Base-by-base conservation (phyloP, 2,329 filamentous ascomycete species). In the Talaromyces marneffei region DNA sequence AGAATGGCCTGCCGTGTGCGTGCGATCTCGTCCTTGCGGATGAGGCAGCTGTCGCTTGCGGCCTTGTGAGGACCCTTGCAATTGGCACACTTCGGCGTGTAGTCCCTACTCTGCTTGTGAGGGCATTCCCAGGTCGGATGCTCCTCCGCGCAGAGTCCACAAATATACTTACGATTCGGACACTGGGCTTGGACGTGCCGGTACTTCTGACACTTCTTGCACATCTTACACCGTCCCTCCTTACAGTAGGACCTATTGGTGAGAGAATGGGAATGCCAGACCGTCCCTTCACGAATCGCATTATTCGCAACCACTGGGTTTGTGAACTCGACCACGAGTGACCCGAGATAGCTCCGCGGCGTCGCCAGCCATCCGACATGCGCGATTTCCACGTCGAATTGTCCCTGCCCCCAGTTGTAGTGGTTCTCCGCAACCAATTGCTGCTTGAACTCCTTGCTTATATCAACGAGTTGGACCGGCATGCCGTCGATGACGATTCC, bases 121-220 rank as follows among this genome's bases (percentile, higher is more conserved):
- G 53, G 53, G 23, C 53, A 54, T 40, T 54, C 33, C 33, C 33
- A 54, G 52, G 52, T 54, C 33, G 10, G 52, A 40, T 54, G 33
- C 10, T 14, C 53, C 53, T 42, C 35, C n/a, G 53, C 53, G 35
- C 53, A 56, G 12, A 35, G n/a, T n/a, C 35, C 53, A 29, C 53
- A 56, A 7, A 9, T 9, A 3, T 25, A 56, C 14, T 10, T 18
- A 2, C 1, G 14, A 9, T 16, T n/a, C 2, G 35, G 35, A 18
- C 53, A 56, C 53, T 56, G 16, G 20, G 35, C 53, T 3, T 40
- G 23, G 12, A 56, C 35, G 7, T 56, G 35, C 35, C 53, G 35
- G 20, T 56, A 42, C 14, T 56, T 40, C 8, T 56, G 23, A 20
- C 53, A 56, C 23, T 42, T 27, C 5, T 31, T 5, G 20, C 33